These are phyloP conservation scores for Phoma sp. DNA, from an alignment of 2,329 filamentous ascomycete species.

Conservation along the genomic window DNA sequence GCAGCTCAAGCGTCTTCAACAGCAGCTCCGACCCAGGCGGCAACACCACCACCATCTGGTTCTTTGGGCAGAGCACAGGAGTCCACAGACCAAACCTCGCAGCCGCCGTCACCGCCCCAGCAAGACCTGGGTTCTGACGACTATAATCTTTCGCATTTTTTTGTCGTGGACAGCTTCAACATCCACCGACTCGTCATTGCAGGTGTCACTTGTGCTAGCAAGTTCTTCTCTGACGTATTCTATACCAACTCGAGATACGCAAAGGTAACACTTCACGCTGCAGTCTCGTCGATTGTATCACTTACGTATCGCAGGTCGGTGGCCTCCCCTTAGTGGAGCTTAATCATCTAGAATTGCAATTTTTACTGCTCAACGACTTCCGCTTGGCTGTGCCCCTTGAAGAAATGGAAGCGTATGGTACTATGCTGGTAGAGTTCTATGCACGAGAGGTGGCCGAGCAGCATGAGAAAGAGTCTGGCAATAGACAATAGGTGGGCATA, in stretches of 20 bases:
- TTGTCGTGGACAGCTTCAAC: constrained; percentile 98
- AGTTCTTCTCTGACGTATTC: constrained; percentile 99
- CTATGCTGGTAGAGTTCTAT: constrained; percentile 98
- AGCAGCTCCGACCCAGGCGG: constrained; percentile 52
- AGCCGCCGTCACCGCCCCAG: constrained; percentile 47
- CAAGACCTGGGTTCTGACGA: constrained; percentile 52
- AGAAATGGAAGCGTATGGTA: constrained; percentile 95
- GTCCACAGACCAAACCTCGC: constrained; percentile 30
- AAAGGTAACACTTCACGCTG: constrained; percentile 68
- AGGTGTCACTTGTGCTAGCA: constrained; percentile 96
- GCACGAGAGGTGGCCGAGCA: constrained; percentile 83
- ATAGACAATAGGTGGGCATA: constrained; percentile 2
- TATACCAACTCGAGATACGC: constrained; percentile 99
- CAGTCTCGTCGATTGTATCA: not conserved
- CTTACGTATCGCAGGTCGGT: constrained; percentile 72
- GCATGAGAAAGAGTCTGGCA: constrained; percentile 45
- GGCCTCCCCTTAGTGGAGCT: constrained; percentile 89
- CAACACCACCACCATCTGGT: constrained; percentile 58
- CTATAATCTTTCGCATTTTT: constrained; percentile 70
- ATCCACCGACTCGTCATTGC: constrained; percentile 97
- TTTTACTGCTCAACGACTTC: constrained; percentile 94
- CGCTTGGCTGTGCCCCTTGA: constrained; percentile 90
- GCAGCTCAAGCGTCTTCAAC: constrained; percentile 27
- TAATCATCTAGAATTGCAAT: constrained; percentile 95
- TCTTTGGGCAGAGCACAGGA: constrained; percentile 51